Conservation (phyloP, 2,329 filamentous ascomycete genomes). For the Aureobasidium sp. region DNA sequence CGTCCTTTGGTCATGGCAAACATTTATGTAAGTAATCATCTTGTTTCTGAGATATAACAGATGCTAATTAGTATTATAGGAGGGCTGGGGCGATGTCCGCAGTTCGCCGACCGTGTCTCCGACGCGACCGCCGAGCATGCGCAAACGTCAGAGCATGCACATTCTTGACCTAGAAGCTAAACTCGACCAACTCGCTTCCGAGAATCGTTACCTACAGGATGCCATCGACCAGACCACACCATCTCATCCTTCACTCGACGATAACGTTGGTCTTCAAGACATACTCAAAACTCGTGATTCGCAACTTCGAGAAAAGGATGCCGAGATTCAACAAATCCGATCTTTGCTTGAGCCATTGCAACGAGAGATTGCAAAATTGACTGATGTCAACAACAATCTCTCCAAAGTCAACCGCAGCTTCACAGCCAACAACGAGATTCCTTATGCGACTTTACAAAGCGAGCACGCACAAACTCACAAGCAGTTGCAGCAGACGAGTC, state of each 20-base stretch:
- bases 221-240: constrained; percentile 31
- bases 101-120: constrained; percentile 77
- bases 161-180: constrained; percentile 77
- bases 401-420: constrained; percentile 69
- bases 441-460: constrained; percentile 57
- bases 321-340: constrained; percentile 75
- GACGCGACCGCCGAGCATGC: constrained; percentile 61
- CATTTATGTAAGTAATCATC: constrained; percentile 68
- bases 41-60: constrained; percentile 12
- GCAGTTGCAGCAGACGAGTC: constrained; percentile 50
- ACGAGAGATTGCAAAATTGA: constrained; percentile 70
- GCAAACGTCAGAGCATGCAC: constrained; percentile 82
- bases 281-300: constrained; percentile 56
- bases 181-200: constrained; percentile 74
- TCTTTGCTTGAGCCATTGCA: constrained; percentile 71
- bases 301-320: constrained; percentile 71
- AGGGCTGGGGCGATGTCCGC: constrained; percentile 87
- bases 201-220: constrained; percentile 73
- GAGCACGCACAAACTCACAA: constrained; percentile 49
- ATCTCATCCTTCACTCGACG: constrained; percentile 46
- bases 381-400: constrained; percentile 73
- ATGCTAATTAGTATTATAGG: constrained; percentile 45
- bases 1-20: constrained; percentile 82
- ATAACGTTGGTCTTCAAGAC: constrained; percentile 39
- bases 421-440: constrained; percentile 64